Evolutionary conservation across 2,329 filamentous ascomycete genomes (phyloP).

Genomic region (Simplicillium aogashimaense): DNA sequence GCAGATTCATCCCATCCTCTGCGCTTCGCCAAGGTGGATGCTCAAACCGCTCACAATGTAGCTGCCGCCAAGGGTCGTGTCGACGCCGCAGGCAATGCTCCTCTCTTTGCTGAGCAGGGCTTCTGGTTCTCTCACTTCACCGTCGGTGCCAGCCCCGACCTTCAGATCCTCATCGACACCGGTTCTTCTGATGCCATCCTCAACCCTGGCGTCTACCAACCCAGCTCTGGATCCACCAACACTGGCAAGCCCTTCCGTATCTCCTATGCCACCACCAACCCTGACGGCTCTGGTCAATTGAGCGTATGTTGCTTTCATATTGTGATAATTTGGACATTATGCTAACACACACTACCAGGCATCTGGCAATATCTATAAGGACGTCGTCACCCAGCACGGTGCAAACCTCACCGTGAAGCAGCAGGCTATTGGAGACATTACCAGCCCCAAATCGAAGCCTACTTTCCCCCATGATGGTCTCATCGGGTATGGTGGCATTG

Average conservation of each 20-base stretch:
- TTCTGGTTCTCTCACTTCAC: conserved; percentile 13
- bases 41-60: conserved; percentile 4
- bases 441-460: conserved; percentile 4
- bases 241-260: conserved; percentile 6
- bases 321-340: too few species aligned
- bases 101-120: conserved; percentile 9
- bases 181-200: conserved; percentile 10
- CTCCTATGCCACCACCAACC: conserved; percentile 11
- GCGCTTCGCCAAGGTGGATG: conserved; percentile 8
- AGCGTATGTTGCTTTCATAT: conserved; percentile 1
- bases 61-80: conserved; percentile 5
- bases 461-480: conserved; percentile 11
- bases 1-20: conserved; percentile 9
- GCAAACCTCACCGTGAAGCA: conserved; percentile 9
- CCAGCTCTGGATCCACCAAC: conserved; percentile 5
- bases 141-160: conserved; percentile 9
- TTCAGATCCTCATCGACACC: conserved; percentile 11
- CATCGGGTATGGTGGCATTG: conserved; percentile 9
- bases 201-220: conserved; percentile 11
- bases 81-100: not conserved
- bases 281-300: conserved; percentile 8
- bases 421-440: conserved; percentile 9
- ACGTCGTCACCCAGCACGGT: conserved; percentile 9
- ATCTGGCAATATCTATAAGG: conserved; percentile 8
- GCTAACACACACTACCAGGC: conserved; percentile 5